Evolutionary conservation across 306 rosid genomes (phyloP), one percentile per base, ranked within the genome.

Genomic region (Inga laurina): DNA sequence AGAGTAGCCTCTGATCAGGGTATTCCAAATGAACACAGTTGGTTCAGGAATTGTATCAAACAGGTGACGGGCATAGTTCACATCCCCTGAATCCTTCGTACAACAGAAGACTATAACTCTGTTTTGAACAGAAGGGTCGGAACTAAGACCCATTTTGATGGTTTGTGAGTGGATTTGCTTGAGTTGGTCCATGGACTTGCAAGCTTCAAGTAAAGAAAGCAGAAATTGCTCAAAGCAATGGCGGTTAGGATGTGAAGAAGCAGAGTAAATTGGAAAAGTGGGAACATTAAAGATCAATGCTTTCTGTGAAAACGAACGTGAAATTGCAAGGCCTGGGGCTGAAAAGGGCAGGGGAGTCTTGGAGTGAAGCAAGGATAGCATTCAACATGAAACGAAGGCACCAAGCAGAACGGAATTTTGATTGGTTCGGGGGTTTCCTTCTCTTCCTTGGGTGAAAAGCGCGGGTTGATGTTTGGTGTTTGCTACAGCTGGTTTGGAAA

Each of bases 1-100:
- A 49, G 94, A 90, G 82, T 91, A 92, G 73, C 96, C 97, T 82
- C 87, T 93, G 69, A 93, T 92, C 92, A 95, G 80, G 69, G 91
- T 90, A 83, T 95, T 95, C 89, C 94, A 93, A 76, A 89, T 19
- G 43, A 90, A 95, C 49, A 82, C 85, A 82, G 79, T 87, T 80
- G 99, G 96, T 34, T 90, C 83, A 7, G 92, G 86, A 39, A 92
- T 92, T 87, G 43, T 77, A 18, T 91, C 98, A 64, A 95, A 95
- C 97, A 92, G 0, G 19, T 80, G 66, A 34, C 79, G 90, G n/a
- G 97, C 98, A 85, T 91, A 92, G 5, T 79, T 15, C 75, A 93
- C 64, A 81, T 90, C 89, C 72, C 93, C 97, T 10, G 71, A 84
- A 61, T 89, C 88, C 7, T 72, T 46, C 3, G 81, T 79, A 69